These are phyloP conservation scores for Globisporangium yorkense DNA, from an alignment of 352 stramenopile species.

Conservation along the genomic window DNA sequence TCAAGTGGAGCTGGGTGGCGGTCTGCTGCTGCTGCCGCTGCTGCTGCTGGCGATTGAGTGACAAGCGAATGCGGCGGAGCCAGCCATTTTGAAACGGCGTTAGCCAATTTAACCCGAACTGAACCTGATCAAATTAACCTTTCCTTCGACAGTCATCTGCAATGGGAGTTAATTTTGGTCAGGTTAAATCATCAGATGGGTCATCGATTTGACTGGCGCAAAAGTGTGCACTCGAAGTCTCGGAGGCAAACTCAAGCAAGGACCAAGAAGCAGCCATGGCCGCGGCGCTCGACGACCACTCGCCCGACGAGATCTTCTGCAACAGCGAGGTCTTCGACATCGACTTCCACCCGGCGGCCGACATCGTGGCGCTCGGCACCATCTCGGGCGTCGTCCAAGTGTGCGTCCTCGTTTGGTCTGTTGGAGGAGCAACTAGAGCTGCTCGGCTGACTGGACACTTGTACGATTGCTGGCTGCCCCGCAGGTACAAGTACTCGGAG, in stretches of 20 bases:
- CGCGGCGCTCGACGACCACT: constrained; percentile 63
- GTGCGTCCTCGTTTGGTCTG: constrained; percentile 22
- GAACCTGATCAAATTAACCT: too few species aligned
- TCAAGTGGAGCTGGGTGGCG: neutral
- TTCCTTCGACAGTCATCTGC: too few species aligned
- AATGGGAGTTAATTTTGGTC: too few species aligned
- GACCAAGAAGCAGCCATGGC: constrained; percentile 25
- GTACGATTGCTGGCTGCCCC: neutral
- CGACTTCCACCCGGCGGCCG: constrained; percentile 70
- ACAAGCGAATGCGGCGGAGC: neutral
- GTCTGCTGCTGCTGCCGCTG: neutral
- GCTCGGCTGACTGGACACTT: neutral
- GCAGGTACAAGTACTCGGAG: constrained; percentile 78
- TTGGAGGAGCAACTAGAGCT: neutral
- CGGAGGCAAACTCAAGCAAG: neutral
- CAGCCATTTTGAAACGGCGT: neutral
- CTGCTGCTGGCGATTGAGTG: neutral
- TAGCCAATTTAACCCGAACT: neutral
- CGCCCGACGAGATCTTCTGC: constrained; percentile 73
- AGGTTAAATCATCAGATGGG: too few species aligned
- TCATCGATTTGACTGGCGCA: neutral
- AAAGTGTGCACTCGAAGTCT: neutral
- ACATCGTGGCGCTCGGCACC: constrained; percentile 68
- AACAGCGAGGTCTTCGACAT: constrained; percentile 79
- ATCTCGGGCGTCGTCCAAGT: constrained; percentile 81